These are phyloP conservation scores for Arthrinium phaeospermum DNA, from an alignment of 2,329 filamentous ascomycete genomes.

Conservation along the genomic window DNA sequence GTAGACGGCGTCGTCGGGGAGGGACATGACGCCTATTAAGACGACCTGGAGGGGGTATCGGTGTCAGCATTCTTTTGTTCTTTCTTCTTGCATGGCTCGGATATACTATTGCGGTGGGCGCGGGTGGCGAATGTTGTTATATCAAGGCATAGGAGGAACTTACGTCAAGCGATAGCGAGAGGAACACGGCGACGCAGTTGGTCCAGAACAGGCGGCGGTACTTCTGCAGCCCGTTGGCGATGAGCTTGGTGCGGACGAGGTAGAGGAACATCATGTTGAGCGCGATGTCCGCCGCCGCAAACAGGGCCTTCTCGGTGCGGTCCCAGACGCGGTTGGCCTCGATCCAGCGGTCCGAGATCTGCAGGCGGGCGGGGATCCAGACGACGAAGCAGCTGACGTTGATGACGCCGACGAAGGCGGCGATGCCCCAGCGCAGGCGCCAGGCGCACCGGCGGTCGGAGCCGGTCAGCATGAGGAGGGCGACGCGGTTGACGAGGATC, in stretches of 20 bases:
- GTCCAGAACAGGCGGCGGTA: conserved; percentile 11
- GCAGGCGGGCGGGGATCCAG: conserved; percentile 19
- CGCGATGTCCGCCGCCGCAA: conserved; percentile 6
- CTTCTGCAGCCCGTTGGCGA: conserved; percentile 7
- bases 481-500: conserved; percentile 16
- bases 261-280: conserved; percentile 11
- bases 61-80: not conserved
- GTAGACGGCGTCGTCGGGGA: conserved; percentile 33
- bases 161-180: not conserved
- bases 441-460: not conserved
- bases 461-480: not conserved
- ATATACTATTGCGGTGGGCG: too few relatives aligned
- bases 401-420: not conserved
- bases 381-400: not conserved
- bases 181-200: conserved; percentile 7
- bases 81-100: too few relatives aligned
- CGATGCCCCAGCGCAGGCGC: not conserved
- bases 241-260: conserved; percentile 9
- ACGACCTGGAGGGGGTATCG: not conserved
- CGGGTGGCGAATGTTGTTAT: too few relatives aligned
- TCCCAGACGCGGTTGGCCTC: conserved; percentile 16
- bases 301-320: conserved; percentile 17
- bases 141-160: not conserved
- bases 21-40: conserved; percentile 17
- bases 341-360: not conserved